Evolutionary conservation across 1,284 basidiomycete genomes (phyloP).

Genomic region (Apiotrichum veenhuisii): DNA sequence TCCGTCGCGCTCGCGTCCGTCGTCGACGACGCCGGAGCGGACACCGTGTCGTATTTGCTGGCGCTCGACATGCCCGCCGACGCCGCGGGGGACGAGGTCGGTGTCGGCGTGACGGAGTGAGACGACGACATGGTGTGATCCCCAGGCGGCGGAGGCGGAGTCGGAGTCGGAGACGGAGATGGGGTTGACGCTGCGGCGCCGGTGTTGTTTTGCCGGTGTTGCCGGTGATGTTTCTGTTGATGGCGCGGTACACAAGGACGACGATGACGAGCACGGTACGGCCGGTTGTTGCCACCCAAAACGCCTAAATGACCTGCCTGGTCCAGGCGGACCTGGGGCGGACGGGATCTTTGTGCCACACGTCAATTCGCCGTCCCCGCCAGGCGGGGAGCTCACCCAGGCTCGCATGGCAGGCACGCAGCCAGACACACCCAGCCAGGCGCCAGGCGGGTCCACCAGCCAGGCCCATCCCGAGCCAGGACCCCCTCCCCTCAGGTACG

Average conservation of each 20-base stretch:
- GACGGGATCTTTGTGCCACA: slow-evolving; percentile 3
- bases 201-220: neutral
- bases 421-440: neutral
- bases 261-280: neutral
- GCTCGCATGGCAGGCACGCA: neutral
- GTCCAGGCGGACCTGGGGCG: neutral
- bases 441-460: no score
- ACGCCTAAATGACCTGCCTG: neutral
- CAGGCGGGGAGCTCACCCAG: neutral
- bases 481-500: no score
- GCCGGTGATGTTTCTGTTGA: neutral
- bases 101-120: neutral
- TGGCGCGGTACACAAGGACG: neutral
- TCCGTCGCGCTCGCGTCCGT: slow-evolving; percentile 1
- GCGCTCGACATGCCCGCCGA: no score
- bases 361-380: slow-evolving; percentile 7
- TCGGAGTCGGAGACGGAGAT: no score
- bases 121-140: neutral
- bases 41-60: neutral
- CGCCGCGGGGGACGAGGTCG: neutral
- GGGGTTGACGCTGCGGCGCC: no score
- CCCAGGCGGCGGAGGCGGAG: neutral
- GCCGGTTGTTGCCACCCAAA: neutral
- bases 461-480: neutral
- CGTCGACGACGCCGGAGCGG: neutral